Base-by-base conservation (phyloP, 2,329 filamentous ascomycete species). In the Calonectria pauciramosa region DNA sequence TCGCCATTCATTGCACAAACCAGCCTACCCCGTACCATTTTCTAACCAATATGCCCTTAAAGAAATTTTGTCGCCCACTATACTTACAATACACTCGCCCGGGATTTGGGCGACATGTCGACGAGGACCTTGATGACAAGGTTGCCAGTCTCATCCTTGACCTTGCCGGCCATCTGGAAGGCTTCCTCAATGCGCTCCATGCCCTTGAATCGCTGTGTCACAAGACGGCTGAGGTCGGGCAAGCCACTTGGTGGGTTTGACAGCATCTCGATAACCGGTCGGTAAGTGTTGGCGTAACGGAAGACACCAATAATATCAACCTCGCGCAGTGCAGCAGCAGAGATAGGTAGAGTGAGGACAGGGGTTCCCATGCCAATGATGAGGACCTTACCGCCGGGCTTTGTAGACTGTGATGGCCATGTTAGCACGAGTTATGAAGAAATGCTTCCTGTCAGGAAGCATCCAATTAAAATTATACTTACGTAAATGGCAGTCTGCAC, bases 111-210 rank as follows among this genome's bases (percentile, higher is more conserved):
- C 34, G 81, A 81, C 79, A 87, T 88, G 71, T 91, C 87, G 28
- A 92, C 88, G 71, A 95, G 89, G 11, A 96, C 94, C 87, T 96
- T 96, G 76, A 96, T 86, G 9, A 96, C 93, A 77, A 96, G 84
- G 14, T 92, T 92, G 0, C 93, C 94, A 20, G 91, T 85, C 30
- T 91, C 92, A 77, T 96, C 94, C 81, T 92, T 92, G 14, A 93
- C 92, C 84, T 90, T 92, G 0, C 90, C 92, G 0, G 94, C 94
- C 90, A 95, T 93, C 63, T 91, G 90, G 79, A 96, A 96, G 0
- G 94, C 94, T 36, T 91, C 87, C n/a, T 89, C 88, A 14, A 93
- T 92, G 38, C 86, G 87, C 1, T 89, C 90, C 64, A 96, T 84
- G 0, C 94, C 94, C 63, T 86, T 88, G 82, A 91, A 94, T 9